Conservation (phyloP, 2,329 filamentous ascomycete genomes). For the Xylaria sp. region DNA sequence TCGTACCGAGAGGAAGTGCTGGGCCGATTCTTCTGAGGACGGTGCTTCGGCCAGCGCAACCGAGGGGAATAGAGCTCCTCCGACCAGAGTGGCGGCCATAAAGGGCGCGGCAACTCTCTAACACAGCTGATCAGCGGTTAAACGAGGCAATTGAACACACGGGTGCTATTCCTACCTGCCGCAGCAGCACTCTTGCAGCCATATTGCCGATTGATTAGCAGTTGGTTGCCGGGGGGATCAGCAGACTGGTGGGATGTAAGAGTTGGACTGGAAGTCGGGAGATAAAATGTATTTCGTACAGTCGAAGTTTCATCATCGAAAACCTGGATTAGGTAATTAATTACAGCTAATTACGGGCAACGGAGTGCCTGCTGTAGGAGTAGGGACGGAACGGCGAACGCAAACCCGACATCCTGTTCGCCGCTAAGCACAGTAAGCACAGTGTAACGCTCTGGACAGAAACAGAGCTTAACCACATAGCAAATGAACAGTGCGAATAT, state of each 20-base stretch:
- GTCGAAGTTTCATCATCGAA: conserved; percentile 1
- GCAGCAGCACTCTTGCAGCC: conserved; percentile 56
- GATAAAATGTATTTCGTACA: conserved; percentile 10
- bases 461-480: too few relatives aligned
- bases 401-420: too few relatives aligned
- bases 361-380: too few relatives aligned
- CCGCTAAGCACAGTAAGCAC: neutral
- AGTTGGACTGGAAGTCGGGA: conserved; percentile 7
- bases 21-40: conserved; percentile 23
- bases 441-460: neutral
- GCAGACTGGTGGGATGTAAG: neutral
- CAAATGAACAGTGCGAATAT: neutral
- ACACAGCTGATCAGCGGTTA: conserved; percentile 27
- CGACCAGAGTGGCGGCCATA: conserved; percentile 41
- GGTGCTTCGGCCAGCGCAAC: conserved; percentile 44
- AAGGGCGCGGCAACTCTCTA: conserved; percentile 50
- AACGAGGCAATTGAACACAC: conserved; percentile 11
- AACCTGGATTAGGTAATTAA: neutral
- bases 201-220: conserved; percentile 49
- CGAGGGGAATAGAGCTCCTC: conserved; percentile 34
- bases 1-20: conserved; percentile 18
- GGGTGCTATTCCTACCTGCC: conserved; percentile 40
- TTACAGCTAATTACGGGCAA: neutral
- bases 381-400: too few relatives aligned
- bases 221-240: conserved; percentile 14